Conservation (phyloP, 2,329 filamentous ascomycete genomes). For the Aspergillus clavatus region DNA sequence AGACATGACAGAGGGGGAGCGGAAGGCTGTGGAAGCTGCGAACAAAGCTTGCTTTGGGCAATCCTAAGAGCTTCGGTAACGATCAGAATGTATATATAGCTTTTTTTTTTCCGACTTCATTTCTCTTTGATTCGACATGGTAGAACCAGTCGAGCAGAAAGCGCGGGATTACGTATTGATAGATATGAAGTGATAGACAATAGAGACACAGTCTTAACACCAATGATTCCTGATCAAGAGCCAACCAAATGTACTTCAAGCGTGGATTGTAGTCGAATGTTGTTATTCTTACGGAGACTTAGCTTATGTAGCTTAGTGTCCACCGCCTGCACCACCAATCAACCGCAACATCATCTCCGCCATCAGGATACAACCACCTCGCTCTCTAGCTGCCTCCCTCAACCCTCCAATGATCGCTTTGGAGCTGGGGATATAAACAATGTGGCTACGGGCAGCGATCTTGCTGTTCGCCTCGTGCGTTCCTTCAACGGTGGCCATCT, state of each 20-base stretch:
- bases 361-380: conserved; percentile 6
- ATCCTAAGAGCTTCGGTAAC: not conserved
- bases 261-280: no score
- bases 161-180: not conserved
- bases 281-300: no score
- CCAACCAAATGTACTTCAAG: no score
- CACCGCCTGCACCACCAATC: conserved; percentile 18
- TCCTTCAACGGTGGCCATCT: conserved; percentile 62
- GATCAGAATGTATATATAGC: not conserved
- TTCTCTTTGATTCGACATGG: not conserved
- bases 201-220: no score
- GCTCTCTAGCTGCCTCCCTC: conserved; percentile 11
- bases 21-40: conserved; percentile 46
- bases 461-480: conserved; percentile 42
- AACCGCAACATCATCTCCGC: conserved; percentile 2
- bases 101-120: not conserved
- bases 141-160: not conserved
- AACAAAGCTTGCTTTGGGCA: conserved; percentile 51
- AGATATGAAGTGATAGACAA: not conserved
- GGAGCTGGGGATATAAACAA: conserved; percentile 26
- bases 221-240: no score
- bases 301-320: not conserved
- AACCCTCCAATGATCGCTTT: conserved; percentile 30
- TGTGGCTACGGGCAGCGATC: conserved; percentile 40
- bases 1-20: conserved; percentile 49